A percentile compares a stretch with the other conserved stretches of the same genome.
Conservation (phyloP, 106 monocot genomes). For the Acorus calamus region DNA sequence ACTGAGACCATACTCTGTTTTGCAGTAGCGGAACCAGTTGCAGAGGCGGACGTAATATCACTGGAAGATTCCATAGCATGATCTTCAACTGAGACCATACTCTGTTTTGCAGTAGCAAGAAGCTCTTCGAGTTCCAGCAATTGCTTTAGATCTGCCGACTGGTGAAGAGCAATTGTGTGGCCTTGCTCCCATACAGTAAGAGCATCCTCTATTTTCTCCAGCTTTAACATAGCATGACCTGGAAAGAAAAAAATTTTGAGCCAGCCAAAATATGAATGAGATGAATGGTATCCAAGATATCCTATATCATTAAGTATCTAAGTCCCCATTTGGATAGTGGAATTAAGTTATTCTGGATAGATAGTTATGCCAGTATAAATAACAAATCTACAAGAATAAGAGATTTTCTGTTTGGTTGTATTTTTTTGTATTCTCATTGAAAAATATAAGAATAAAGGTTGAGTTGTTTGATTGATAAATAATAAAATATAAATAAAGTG, state of each 20-base stretch:
- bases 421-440: no score
- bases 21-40: conserved; percentile 2
- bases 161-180: conserved; percentile 38
- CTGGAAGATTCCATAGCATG: conserved; percentile 17
- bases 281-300: background rate
- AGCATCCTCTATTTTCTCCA: conserved; percentile 76
- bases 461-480: no score
- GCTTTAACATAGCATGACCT: conserved; percentile 82
- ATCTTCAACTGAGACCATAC: conserved; percentile 11
- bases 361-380: no score
- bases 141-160: conserved; percentile 72
- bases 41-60: conserved; percentile 15
- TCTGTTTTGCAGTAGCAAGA: conserved; percentile 35
- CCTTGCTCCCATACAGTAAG: conserved; percentile 72
- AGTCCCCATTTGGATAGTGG: no score
- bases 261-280: conserved; percentile 3
- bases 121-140: conserved; percentile 79
- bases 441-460: no score
- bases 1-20: background rate
- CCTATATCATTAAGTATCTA: no score
- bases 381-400: no score
- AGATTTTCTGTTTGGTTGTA: no score
- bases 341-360: no score
- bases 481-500: no score
- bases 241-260: conserved; percentile 1